Evolutionary conservation across 306 rosid genomes (phyloP), one percentile per base, ranked within the genome.

Genomic region (Cicer judaicum): DNA sequence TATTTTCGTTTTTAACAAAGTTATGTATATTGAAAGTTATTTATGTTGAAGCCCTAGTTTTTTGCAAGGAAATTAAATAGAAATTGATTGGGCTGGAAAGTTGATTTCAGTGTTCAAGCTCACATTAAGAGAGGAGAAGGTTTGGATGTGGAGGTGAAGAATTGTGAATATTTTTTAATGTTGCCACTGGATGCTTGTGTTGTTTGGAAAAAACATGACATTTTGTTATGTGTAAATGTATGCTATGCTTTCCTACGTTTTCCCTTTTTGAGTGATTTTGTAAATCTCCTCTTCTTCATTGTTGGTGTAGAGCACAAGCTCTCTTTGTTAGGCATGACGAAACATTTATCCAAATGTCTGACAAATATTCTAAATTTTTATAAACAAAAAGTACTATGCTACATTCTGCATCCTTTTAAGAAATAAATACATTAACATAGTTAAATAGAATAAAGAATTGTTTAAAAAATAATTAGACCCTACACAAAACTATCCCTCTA

Each of bases 401-500:
- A 70, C 34, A 75, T 71, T 12, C 64, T 49, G 29, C 5, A 44
- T 63, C 36, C 64, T 16, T 64, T 53, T 24, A 62, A 66, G 57
- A 64, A 75, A 82, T 44, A 75, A 71, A 63, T 67, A 52, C 68
- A 79, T 42, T 15, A 56, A 47, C 53, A 74, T 59, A 13, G 50
- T 68, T 9, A 40, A 67, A 68, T 70, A 64, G 78, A 81, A 76
- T 76, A 73, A 80, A 80, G 80, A 84, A 84, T 78, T 70, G 73
- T 55, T 52, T 18, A 64, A 56, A 63, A 16, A 49, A 2, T 36
- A 36, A 34, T 2, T 78, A 72, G 5, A 69, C 10, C 59, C 80
- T 73, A 77, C 70, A 78, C 38, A 62, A 29, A 29, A 47, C 64
- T 73, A 29, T n/a, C 46, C 40, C 73, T 72, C 56, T 49, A 68